Evolutionary conservation across 164 flowering plant species (phyloP), one percentile per base, ranked within the genome.

Genomic region (Stephania japonica): DNA sequence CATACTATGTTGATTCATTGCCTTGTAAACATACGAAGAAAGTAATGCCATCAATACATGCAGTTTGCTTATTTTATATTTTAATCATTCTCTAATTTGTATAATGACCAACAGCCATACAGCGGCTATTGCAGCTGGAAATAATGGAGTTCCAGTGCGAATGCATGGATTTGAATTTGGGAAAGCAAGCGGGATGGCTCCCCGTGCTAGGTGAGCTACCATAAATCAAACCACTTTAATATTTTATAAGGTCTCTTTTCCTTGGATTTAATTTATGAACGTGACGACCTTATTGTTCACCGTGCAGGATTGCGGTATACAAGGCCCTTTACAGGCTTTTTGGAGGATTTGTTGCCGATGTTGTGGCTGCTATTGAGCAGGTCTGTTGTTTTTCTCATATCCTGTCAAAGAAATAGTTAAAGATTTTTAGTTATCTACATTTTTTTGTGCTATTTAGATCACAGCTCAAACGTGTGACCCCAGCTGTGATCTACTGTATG

Each of bases 131-230:
- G 99, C 99, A 71, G 99, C 99, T 73, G 99, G 99, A 73, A 93
- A 93, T 81, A 91, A 96, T 85, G 99, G 99, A 73, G 84, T 96
- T 78, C 90, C 95, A 65, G 97, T 96, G 74, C 82, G 90, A 73
- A 81, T 93, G 88, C 90, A 88, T 87, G 94, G 97, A 74, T 84
- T 84, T 84, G 97, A 96, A 80, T 88, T 93, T 86, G 99, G 99
- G 32, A 85, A 81, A 83, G 99, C 99, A 80, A 96, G 99, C 83
- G 99, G 99, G 67, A 96, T 96, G 99, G 99, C 99, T 82, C 99
- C 99, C 7, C 97, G 99, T 78, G 97, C 99, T 70, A 91, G 98
- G 99, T 91, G 50, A 70, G 72, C 23, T 8, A 12, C 11, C 70
- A 72, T 5, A 44, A 32, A 42, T 27, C 18, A 44, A 18, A 71